Base-by-base conservation (phyloP, 495 filamentous ascomycete species). In the Annulohypoxylon nitens region DNA sequence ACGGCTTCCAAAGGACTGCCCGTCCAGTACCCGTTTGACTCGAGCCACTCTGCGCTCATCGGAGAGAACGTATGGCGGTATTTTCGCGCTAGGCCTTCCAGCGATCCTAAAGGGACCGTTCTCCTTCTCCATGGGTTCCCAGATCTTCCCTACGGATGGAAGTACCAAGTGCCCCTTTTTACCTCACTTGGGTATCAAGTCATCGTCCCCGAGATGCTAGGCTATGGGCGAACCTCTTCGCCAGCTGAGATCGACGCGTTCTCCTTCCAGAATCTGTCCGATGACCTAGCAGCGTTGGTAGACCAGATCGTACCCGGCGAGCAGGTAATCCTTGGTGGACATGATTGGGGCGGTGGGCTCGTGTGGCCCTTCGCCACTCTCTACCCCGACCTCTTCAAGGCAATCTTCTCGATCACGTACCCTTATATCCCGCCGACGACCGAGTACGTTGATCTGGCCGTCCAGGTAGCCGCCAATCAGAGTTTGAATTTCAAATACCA, bases 141-240 rank as follows among this genome's bases (percentile, higher is more conserved):
- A 2, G 90, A 93, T 78, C 70, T 91, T 34, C 87, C 87, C 9
- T 84, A 90, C 69, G 89, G 87, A 77, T 94, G 93, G 93, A 88
- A 92, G 51, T 88, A 92, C 78, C 91, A 95, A 79, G 93, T 97
- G 74, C 93, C 93, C 1, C 78, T 88, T 77, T 83, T 95, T 4
- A 73, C 91, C 2, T 82, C 88, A 9, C 82, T 88, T 72, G 90
- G 90, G 2, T 86, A 93, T 58, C 84, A 89, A 37, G 90, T 95
- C 34, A 86, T 95, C 51, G 90, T 85, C 2, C 91, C 93, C 2
- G 91, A 95, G 77, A 86, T 92, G 80, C 86, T 95, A 43, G 93
- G 93, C 50, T 97, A 92, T 74, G 92, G 90, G n/a, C 80, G 84
- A 60, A 94, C 91, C n/a, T 90, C 92, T 37, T 81, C 88, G 1